Percentiles rank a stretch among this genome's conserved stretches.
phyloP scores from a whole-genome alignment of 2,329 filamentous ascomycete species.

The Tolypocladium ovalisporum region DNA sequence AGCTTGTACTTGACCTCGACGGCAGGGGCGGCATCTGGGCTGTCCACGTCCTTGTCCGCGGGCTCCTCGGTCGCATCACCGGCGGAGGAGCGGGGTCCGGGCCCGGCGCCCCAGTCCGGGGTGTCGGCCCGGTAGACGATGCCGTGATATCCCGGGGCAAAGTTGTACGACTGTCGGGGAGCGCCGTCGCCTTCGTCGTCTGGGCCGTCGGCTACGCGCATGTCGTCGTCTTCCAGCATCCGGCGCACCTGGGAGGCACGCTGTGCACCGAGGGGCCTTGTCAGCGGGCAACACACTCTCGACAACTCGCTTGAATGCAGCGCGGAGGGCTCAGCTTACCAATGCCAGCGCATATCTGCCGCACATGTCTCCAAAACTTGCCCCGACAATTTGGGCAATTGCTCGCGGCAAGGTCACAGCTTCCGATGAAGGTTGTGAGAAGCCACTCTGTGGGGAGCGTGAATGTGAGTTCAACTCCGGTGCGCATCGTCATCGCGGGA shows the following conservation, averaged over 20 bases:
- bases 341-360: slow-evolving; percentile 24
- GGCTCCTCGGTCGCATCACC: slow-evolving; percentile 1
- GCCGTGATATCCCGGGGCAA: slow-evolving; percentile 78
- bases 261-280: slow-evolving; percentile 32
- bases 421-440: neutral
- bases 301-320: neutral
- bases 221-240: slow-evolving; percentile 61
- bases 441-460: neutral
- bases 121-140: slow-evolving; percentile 74
- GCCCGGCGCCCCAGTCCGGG: slow-evolving; percentile 47
- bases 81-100: slow-evolving; percentile 9
- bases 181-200: slow-evolving; percentile 52
- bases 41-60: neutral
- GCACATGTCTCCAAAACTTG: slow-evolving; percentile 17
- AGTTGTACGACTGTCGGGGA: slow-evolving; percentile 75
- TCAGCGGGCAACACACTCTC: neutral
- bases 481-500: neutral
- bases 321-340: slow-evolving; percentile 11
- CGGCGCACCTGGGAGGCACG: slow-evolving; percentile 65
- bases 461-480: neutral
- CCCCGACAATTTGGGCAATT: neutral
- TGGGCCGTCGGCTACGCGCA: slow-evolving; percentile 62
- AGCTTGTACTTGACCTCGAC: slow-evolving; percentile 59
- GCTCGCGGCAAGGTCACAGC: neutral
- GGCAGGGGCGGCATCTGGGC: neutral